Conservation (phyloP, 2,329 filamentous ascomycete species). For the Colletotrichum melonis region DNA sequence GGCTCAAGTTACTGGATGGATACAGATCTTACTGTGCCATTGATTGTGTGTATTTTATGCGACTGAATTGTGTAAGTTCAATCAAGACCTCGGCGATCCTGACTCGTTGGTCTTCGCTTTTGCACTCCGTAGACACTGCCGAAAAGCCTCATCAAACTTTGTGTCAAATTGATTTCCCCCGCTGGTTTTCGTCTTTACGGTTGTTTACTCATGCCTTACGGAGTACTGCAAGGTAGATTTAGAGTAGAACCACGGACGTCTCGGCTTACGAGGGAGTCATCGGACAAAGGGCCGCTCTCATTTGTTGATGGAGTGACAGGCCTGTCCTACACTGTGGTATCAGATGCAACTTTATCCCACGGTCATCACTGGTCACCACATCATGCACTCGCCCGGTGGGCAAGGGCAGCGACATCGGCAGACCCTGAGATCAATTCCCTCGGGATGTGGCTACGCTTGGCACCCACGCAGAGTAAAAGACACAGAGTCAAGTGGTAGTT, state of each 20-base stretch:
- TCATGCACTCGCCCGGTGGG: not conserved
- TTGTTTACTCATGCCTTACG: not conserved
- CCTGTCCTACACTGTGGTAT: not conserved
- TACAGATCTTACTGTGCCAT: not conserved
- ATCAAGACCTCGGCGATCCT: not conserved
- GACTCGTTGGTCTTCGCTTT: not conserved
- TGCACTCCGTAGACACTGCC: not conserved
- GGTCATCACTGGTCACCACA: not conserved
- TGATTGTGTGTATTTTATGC: not conserved
- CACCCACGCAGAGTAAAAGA: not conserved
- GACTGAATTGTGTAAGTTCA: not conserved
- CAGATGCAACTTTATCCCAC: not conserved
- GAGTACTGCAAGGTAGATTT: not conserved
- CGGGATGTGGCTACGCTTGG: slow-evolving; percentile 19
- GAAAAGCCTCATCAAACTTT: not conserved
- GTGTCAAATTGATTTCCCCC: not conserved
- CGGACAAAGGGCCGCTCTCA: slow-evolving; percentile 12
- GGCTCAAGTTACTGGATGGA: not conserved
- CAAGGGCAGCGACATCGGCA: slow-evolving; percentile 29
- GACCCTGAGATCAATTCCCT: slow-evolving; percentile 11
- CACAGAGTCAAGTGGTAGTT: too few relatives aligned
- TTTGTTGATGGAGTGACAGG: slow-evolving; percentile 8
- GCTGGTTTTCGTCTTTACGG: not conserved
- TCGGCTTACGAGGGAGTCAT: slow-evolving; percentile 29
- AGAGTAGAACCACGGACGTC: not conserved